These are phyloP conservation scores for Mycena epipterygia DNA, from an alignment of 768 basidiomycete species.

Conservation along the genomic window DNA sequence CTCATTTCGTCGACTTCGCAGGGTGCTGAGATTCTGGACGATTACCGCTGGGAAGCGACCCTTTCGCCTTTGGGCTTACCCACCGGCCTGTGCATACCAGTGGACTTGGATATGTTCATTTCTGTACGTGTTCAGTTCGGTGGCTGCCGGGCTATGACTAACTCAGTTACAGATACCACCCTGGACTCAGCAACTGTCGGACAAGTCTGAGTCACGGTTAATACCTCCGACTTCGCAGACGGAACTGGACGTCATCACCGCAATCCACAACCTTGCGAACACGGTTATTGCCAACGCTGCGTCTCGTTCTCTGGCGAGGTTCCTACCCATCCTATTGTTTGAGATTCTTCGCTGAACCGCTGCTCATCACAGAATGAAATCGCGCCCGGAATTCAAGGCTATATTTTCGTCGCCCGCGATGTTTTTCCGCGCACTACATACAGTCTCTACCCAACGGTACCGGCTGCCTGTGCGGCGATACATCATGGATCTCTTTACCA, in stretches of 20 bases:
- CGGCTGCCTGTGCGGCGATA: conserved; percentile 93
- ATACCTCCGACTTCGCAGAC: conserved; percentile 74
- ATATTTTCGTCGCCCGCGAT: conserved; percentile 85
- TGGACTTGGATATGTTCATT: conserved; percentile 85
- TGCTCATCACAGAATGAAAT: conserved; percentile 71
- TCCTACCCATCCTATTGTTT: conserved; percentile 38
- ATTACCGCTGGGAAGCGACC: conserved; percentile 94
- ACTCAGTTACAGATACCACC: conserved; percentile 69
- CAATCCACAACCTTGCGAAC: conserved; percentile 94
- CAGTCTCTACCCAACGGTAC: conserved; percentile 91
- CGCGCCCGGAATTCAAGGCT: conserved; percentile 77
- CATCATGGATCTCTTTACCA: conserved; percentile 92
- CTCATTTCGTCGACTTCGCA: conserved; percentile 92
- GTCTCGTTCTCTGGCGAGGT: conserved; percentile 91
- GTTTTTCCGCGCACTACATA: conserved; percentile 88
- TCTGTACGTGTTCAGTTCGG: conserved; percentile 64
- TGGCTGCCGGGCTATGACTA: background rate
- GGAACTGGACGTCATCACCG: conserved; percentile 88
- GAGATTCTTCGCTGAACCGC: conserved; percentile 13
- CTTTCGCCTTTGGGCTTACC: conserved; percentile 87
- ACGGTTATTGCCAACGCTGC: conserved; percentile 96
- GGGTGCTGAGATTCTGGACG: conserved; percentile 94
- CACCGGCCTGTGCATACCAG: conserved; percentile 92
- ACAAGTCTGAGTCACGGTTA: conserved; percentile 62
- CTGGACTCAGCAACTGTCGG: conserved; percentile 64